phyloP scores from a whole-genome alignment of 768 basidiomycete genomes.

The Psilocybe cyanescens region DNA sequence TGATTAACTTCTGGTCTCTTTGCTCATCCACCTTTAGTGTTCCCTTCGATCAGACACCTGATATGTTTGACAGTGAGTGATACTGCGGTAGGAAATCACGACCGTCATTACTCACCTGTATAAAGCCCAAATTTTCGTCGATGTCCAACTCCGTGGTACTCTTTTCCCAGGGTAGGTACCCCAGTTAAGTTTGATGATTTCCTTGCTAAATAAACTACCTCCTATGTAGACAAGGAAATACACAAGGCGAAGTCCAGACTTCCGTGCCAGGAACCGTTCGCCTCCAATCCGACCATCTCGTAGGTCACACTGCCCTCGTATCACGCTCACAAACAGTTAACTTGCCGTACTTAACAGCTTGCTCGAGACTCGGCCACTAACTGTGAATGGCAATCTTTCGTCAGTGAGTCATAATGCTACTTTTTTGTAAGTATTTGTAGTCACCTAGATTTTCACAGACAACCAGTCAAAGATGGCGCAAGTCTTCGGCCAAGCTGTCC shows the following conservation, averaged over 20 bases:
- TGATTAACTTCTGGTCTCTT: background rate
- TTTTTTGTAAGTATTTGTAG: background rate
- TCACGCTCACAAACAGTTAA: background rate
- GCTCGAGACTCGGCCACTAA: constrained; percentile 45
- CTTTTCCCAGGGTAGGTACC: constrained; percentile 39
- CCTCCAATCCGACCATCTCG: constrained; percentile 44
- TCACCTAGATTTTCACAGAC: constrained; percentile 14
- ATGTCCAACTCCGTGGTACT: constrained; percentile 48
- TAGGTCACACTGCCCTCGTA: constrained; percentile 15
- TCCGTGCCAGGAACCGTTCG: constrained; percentile 46
- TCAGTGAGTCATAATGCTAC: constrained; percentile 26
- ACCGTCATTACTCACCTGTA: too few species aligned
- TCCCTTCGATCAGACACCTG: constrained; percentile 48
- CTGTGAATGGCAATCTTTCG: constrained; percentile 50
- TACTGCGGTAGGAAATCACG: background rate
- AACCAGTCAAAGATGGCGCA: constrained; percentile 36
- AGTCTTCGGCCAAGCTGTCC: constrained; percentile 43
- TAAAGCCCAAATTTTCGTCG: constrained; percentile 44
- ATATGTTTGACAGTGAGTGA: constrained; percentile 36
- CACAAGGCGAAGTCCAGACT: constrained; percentile 41
- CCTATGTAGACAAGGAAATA: constrained; percentile 32
- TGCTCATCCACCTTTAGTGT: background rate
- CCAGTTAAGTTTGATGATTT: too few species aligned
- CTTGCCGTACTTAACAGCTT: constrained; percentile 17
- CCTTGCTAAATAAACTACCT: too few species aligned